Percentiles rank a stretch among this genome's conserved stretches.
These are phyloP conservation scores for Calocybe gangraenosa DNA, from an alignment of 768 basidiomycete species.

Conservation along the genomic window DNA sequence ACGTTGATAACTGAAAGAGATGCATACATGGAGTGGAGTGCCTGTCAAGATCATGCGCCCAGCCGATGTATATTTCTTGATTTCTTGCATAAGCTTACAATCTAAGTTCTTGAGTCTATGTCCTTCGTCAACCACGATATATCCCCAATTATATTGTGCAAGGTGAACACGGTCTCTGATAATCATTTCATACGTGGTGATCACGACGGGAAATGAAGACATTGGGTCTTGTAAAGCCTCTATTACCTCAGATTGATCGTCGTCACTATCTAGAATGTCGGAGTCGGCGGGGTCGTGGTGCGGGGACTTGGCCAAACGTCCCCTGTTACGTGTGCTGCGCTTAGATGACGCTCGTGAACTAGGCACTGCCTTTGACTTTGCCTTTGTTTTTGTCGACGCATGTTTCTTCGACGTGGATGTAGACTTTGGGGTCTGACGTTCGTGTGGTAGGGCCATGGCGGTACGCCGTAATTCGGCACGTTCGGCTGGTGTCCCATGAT, in stretches of 20 bases:
- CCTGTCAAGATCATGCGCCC: slow-evolving; percentile 94
- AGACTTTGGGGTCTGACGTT: slow-evolving; percentile 13
- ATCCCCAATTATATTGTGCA: slow-evolving; percentile 70
- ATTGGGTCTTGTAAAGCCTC: slow-evolving; percentile 14
- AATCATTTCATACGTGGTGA: slow-evolving; percentile 93
- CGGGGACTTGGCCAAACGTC: slow-evolving; percentile 14
- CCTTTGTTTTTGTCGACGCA: slow-evolving; percentile 12
- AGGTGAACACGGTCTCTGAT: slow-evolving; percentile 73
- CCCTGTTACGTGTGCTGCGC: slow-evolving; percentile 10
- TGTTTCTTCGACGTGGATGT: slow-evolving; percentile 1
- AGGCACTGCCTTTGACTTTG: slow-evolving; percentile 15
- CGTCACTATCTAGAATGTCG: slow-evolving; percentile 15
- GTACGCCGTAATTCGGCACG: slow-evolving; percentile 76
- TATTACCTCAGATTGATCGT: slow-evolving; percentile 13
- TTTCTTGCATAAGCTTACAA: slow-evolving; percentile 84
- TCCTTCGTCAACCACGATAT: slow-evolving; percentile 95
- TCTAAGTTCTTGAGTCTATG: slow-evolving; percentile 95
- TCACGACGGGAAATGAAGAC: slow-evolving; percentile 63
- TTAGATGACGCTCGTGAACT: slow-evolving; percentile 11
- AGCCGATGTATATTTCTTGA: slow-evolving; percentile 80
- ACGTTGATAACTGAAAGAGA: neutral
- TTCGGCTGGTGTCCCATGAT: slow-evolving; percentile 81
- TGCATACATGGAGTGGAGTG: slow-evolving; percentile 82
- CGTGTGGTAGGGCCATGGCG: slow-evolving; percentile 38
- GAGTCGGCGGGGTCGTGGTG: slow-evolving; percentile 17